These are phyloP conservation scores for Phyllosticta capitalensis DNA, from an alignment of 2,329 filamentous ascomycete species.

Conservation along the genomic window DNA sequence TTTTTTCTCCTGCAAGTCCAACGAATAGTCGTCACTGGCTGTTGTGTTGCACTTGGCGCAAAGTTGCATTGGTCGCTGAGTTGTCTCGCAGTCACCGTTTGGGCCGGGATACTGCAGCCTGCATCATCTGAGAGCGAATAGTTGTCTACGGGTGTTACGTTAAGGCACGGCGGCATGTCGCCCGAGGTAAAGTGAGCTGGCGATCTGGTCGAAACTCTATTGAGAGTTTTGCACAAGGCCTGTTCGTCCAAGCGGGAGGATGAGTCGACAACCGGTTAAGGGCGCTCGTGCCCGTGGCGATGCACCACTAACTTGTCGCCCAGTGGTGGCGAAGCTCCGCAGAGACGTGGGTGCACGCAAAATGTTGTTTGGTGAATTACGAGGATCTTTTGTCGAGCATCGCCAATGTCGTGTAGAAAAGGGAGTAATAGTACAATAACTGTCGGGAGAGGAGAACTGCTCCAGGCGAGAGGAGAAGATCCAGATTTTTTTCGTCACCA, in stretches of 20 bases:
- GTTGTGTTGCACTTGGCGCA: neutral
- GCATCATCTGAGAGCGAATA: neutral
- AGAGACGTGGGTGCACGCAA: conserved; percentile 7
- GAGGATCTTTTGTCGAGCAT: conserved; percentile 6
- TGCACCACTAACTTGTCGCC: neutral
- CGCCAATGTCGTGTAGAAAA: conserved; percentile 15
- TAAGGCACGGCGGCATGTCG: neutral
- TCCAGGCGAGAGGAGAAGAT: conserved; percentile 7
- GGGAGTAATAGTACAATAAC: conserved; percentile 36
- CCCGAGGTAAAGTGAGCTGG: neutral
- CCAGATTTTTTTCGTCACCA: conserved; percentile 10
- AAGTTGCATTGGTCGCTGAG: neutral
- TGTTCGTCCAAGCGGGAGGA: neutral
- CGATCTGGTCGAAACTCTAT: neutral
- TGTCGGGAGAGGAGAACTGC: conserved; percentile 11
- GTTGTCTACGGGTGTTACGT: neutral
- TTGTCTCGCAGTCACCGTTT: neutral
- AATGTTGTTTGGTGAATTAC: conserved; percentile 1
- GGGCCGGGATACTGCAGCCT: neutral
- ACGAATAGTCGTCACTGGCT: neutral
- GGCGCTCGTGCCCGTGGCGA: neutral
- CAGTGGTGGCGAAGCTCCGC: neutral
- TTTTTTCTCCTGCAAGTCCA: neutral
- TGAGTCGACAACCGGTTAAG: neutral
- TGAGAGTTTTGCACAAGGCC: neutral